phyloP scores from a whole-genome alignment of 1,139 yeast species.

The Suhomyces choctaworum region DNA sequence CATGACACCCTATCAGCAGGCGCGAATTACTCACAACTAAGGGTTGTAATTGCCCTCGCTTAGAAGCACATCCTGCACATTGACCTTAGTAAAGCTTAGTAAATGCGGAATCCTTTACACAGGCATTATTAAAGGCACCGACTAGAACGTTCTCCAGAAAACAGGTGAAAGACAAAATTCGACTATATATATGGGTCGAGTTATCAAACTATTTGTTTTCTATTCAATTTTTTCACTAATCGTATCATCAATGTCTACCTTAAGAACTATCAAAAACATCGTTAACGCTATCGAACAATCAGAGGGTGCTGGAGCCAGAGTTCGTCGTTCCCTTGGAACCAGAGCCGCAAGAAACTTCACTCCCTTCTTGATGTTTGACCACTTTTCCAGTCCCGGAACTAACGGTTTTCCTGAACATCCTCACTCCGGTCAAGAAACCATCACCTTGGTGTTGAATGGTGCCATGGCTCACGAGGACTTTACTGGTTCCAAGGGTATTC shows the following conservation, averaged over 20 bases:
- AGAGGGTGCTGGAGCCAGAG: conserved; percentile 88
- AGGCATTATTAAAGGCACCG: neutral
- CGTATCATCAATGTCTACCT: conserved; percentile 7
- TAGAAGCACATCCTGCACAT: conserved; percentile 3
- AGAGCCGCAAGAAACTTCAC: conserved; percentile 67
- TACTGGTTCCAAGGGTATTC: conserved; percentile 77
- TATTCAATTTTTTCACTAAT: conserved; percentile 8
- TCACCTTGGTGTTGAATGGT: conserved; percentile 73
- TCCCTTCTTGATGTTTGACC: conserved; percentile 85
- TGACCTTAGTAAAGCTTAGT: conserved; percentile 3
- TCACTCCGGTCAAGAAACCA: conserved; percentile 88
- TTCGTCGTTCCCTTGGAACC: conserved; percentile 79
- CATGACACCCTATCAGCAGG: too few relatives aligned
- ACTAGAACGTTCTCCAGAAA: conserved; percentile 3
- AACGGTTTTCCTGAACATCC: conserved; percentile 89
- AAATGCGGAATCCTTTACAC: conserved; percentile 2
- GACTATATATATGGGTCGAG: conserved; percentile 10
- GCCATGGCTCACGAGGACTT: conserved; percentile 89
- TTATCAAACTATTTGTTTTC: conserved; percentile 4
- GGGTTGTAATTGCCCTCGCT: too few relatives aligned
- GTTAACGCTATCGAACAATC: conserved; percentile 71
- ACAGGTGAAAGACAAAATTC: neutral
- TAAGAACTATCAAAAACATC: conserved; percentile 58
- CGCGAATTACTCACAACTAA: too few relatives aligned
- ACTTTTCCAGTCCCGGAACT: conserved; percentile 50